Evolutionary conservation across 306 rosid species (phyloP), one percentile per base, ranked within the genome.

Genomic region (Quercus wislizeni): DNA sequence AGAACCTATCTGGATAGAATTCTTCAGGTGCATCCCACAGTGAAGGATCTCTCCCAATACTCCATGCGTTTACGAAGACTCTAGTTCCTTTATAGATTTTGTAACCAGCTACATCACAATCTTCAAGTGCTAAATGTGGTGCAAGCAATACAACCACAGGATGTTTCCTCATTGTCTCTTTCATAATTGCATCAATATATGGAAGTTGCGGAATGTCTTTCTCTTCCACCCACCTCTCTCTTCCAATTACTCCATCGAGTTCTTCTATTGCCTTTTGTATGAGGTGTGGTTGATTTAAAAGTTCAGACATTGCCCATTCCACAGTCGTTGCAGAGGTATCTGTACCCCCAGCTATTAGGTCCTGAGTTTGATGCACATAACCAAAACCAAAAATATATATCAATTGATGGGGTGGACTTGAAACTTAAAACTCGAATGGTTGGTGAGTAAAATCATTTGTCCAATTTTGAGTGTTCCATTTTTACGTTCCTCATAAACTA

Each of bases 221-320:
- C 76, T 85, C 88, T n/a, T 78, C 82, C 33, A 85, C 88, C 88
- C 78, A 85, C n/a, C 85, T 75, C 2, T 69, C 71, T 38, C 57
- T 81, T 23, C 88, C 88, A 5, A 81, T 81, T 19, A 85, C 85
- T 19, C 76, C 54, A 19, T 85, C 83, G 3, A 85, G 83, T 58
- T 85, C 88, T 41, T 75, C 85, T 1, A 35, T 81, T 6, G 85
- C 85, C 55, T 62, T 81, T 8, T 30, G 23, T 0, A 85, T 81
- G 23, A 85, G 76, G 31, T 78, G 65, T n/a, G 88, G 88, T 46
- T 81, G 81, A 35, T 81, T 85, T 57, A 85, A 5, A 21, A 84
- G 82, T 33, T 84, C 87, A 2, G 87, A 84, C 87, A 84, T 80
- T 61, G 87, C 84, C 85, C 88, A 85, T 62, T 85, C 88, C 27